Conservation (phyloP, 768 basidiomycete species). For the Boletales sp. region DNA sequence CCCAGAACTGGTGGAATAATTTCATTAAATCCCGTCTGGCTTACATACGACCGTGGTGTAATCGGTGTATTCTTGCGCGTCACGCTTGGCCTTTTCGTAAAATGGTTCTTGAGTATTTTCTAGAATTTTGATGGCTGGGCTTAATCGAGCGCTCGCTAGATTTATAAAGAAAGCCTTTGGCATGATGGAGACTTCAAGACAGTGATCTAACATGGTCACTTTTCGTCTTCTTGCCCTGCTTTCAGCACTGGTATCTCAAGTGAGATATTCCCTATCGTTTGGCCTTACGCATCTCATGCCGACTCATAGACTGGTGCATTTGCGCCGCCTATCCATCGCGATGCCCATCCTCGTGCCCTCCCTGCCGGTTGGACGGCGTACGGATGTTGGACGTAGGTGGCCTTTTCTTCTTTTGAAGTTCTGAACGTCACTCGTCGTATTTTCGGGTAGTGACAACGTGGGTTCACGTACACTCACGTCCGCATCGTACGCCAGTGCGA, state of each 20-base stretch:
- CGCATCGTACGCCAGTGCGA: constrained; percentile 41
- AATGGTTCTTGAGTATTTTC: background rate
- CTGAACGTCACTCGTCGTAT: constrained; percentile 8
- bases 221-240: constrained; percentile 1
- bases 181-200: background rate
- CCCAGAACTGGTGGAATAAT: background rate
- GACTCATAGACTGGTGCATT: constrained; percentile 9
- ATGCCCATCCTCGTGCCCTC: constrained; percentile 28
- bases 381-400: constrained; percentile 61
- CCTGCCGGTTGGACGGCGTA: constrained; percentile 53
- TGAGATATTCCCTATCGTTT: background rate
- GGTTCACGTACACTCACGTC: constrained; percentile 56
- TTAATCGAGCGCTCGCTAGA: constrained; percentile 5
- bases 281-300: constrained; percentile 1
- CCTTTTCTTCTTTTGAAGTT: background rate
- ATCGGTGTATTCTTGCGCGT: background rate
- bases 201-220: constrained; percentile 6
- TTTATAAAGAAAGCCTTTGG: constrained; percentile 11
- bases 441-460: constrained; percentile 47
- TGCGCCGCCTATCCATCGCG: background rate
- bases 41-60: background rate
- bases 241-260: constrained; percentile 1
- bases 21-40: background rate
- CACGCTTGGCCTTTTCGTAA: background rate
- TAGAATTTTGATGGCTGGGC: background rate